A percentile compares a stretch with the other conserved stretches of the same genome.
phyloP scores from a whole-genome alignment of 2,329 filamentous ascomycete species.

The Ophiocordyceps camponoti-leonardi region DNA sequence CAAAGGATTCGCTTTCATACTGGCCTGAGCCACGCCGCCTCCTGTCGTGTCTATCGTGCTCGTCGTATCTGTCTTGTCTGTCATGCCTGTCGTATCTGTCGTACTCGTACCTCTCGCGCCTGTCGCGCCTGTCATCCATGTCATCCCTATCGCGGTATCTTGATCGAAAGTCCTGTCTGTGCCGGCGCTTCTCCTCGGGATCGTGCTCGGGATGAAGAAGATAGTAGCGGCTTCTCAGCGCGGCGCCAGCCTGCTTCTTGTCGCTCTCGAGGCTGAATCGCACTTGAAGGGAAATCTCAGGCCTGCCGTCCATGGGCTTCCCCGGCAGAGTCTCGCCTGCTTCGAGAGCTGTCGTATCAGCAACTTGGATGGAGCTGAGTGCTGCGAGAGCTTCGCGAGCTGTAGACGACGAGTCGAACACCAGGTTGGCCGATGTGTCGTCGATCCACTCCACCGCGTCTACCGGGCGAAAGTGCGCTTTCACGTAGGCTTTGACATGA shows the following conservation, averaged over 20 bases:
- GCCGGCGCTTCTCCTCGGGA: constrained; percentile 52
- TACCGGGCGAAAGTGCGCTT: constrained; percentile 44
- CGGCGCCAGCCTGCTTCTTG: constrained; percentile 63
- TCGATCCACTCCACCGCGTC: constrained; percentile 83
- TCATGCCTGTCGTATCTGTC: constrained; percentile 9
- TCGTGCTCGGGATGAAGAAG: constrained; percentile 82
- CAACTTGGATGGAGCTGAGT: constrained; percentile 32
- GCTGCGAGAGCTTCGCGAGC: constrained; percentile 38
- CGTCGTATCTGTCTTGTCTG: constrained; percentile 17
- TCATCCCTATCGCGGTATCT: constrained; percentile 44
- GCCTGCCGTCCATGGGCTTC: constrained; percentile 49
- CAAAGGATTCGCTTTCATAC: constrained; percentile 40
- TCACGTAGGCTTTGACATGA: constrained; percentile 61
- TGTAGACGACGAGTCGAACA: constrained; percentile 43
- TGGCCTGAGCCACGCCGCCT: constrained; percentile 21
- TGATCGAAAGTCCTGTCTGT: constrained; percentile 36
- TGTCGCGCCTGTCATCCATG: constrained; percentile 11
- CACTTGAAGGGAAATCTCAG: constrained; percentile 52
- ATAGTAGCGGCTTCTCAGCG: constrained; percentile 77
- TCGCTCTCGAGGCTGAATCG: constrained; percentile 61
- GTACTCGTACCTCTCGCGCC: constrained; percentile 19
- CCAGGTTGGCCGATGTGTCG: constrained; percentile 73
- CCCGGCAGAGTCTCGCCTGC: constrained; percentile 49
- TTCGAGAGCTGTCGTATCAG: constrained; percentile 37
- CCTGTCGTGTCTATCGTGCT: constrained; percentile 11